A percentile compares a stretch with the other conserved stretches of the same genome.
Conservation (phyloP, 495 filamentous ascomycete species). For the Penicillium riverlandense region DNA sequence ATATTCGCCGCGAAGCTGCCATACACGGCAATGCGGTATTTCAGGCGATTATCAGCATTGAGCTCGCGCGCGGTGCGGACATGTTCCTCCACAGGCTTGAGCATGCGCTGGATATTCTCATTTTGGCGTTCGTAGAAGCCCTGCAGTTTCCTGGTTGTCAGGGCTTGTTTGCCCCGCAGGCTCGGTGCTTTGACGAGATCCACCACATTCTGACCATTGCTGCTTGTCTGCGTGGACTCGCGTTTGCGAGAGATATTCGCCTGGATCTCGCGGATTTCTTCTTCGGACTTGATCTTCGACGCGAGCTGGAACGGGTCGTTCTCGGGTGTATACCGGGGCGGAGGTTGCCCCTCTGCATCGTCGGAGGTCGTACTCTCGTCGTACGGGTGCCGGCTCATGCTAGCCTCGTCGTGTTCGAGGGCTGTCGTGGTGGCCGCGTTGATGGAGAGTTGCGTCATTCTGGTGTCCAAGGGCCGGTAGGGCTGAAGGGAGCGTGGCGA, state of each 20-base stretch:
- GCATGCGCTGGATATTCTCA: slow-evolving; percentile 81
- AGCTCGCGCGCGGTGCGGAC: slow-evolving; percentile 70
- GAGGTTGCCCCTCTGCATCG: slow-evolving; percentile 54
- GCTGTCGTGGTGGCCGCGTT: slow-evolving; percentile 32
- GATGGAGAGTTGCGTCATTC: slow-evolving; percentile 14
- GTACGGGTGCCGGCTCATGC: slow-evolving; percentile 16
- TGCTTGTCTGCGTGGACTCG: slow-evolving; percentile 38
- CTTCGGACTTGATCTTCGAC: slow-evolving; percentile 65
- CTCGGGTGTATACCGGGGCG: slow-evolving; percentile 49
- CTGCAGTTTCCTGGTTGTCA: slow-evolving; percentile 56
- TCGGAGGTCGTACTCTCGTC: slow-evolving; percentile 37
- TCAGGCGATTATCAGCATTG: slow-evolving; percentile 71
- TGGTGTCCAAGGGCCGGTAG: slow-evolving; percentile 9
- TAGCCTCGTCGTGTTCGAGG: slow-evolving; percentile 18
- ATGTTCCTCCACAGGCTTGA: slow-evolving; percentile 93
- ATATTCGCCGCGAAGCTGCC: slow-evolving; percentile 88
- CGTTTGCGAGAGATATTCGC: slow-evolving; percentile 80
- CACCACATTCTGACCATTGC: slow-evolving; percentile 23
- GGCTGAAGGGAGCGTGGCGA: slow-evolving; percentile 9
- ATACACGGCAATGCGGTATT: slow-evolving; percentile 81
- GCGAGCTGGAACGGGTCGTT: slow-evolving; percentile 82
- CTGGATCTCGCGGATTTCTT: slow-evolving; percentile 71
- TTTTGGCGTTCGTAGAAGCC: slow-evolving; percentile 91
- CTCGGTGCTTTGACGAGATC: slow-evolving; percentile 10
- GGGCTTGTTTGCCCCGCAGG: slow-evolving; percentile 19